phyloP scores from a whole-genome alignment of 192 early-diverging fungal species.

The Backusella psychrophila region DNA sequence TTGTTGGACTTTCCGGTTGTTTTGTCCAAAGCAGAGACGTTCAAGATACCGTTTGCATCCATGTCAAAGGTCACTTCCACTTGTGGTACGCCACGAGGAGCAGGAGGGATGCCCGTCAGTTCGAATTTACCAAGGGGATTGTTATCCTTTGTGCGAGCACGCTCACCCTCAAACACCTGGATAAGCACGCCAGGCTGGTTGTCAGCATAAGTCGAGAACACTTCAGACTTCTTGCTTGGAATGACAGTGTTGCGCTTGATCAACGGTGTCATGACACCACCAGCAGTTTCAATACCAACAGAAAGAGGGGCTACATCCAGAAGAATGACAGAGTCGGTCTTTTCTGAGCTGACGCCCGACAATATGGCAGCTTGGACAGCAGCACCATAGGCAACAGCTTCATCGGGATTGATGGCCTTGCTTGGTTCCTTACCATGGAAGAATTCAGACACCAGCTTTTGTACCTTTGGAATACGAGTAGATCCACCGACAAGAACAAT shows the following conservation, averaged over 20 bases:
- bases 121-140: slow-evolving; percentile 98
- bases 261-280: slow-evolving; percentile 93
- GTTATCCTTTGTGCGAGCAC: slow-evolving; percentile 96
- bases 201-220: slow-evolving; percentile 97
- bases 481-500: slow-evolving; percentile 98
- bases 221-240: slow-evolving; percentile 96
- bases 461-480: slow-evolving; percentile 98
- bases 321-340: slow-evolving; percentile 89
- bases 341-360: slow-evolving; percentile 90
- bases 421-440: slow-evolving; percentile 96
- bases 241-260: slow-evolving; percentile 97
- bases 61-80: slow-evolving; percentile 97
- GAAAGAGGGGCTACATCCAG: slow-evolving; percentile 95
- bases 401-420: slow-evolving; percentile 96
- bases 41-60: slow-evolving; percentile 97
- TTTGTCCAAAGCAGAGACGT: slow-evolving; percentile 93
- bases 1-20: slow-evolving; percentile 93
- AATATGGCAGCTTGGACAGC: slow-evolving; percentile 96
- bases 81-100: slow-evolving; percentile 95
- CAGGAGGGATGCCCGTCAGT: slow-evolving; percentile 94
- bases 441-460: slow-evolving; percentile 96
- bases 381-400: slow-evolving; percentile 95
- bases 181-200: slow-evolving; percentile 96
- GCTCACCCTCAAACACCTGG: slow-evolving; percentile 97
- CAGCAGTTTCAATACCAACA: slow-evolving; percentile 95